Evolutionary conservation across 805 yeast genomes (phyloP).

Genomic region (Zygosaccharomyces siamensis): DNA sequence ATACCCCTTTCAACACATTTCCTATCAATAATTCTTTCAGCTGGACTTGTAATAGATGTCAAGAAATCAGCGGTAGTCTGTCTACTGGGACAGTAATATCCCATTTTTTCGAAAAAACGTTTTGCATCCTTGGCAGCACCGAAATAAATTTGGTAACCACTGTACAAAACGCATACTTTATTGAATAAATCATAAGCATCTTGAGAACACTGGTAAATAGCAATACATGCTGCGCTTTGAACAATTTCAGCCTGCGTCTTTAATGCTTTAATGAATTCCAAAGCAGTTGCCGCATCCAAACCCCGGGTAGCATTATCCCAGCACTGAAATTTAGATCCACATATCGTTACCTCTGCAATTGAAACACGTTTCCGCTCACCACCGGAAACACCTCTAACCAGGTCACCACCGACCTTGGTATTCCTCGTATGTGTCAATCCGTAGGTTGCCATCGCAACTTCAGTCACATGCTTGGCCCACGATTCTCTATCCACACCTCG

Average conservation of each 20-base stretch:
- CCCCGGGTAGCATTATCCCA: conserved; percentile 88
- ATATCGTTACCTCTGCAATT: conserved; percentile 68
- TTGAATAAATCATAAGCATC: conserved; percentile 61
- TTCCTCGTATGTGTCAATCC: conserved; percentile 57
- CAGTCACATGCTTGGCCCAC: conserved; percentile 50
- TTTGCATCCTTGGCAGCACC: conserved; percentile 55
- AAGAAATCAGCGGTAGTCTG: conserved; percentile 69
- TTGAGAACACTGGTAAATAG: conserved; percentile 67
- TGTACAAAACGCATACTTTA: conserved; percentile 55
- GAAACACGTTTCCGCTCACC: conserved; percentile 86
- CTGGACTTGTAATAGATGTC: conserved; percentile 65
- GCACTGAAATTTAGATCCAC: conserved; percentile 59
- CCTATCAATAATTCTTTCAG: conserved; percentile 42
- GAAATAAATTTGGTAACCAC: conserved; percentile 58
- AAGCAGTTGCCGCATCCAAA: conserved; percentile 77
- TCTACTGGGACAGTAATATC: conserved; percentile 57
- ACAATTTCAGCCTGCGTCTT: conserved; percentile 53
- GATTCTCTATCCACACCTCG: conserved; percentile 50
- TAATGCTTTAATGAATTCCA: conserved; percentile 64
- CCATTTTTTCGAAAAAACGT: conserved; percentile 58
- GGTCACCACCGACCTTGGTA: conserved; percentile 58
- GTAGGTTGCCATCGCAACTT: conserved; percentile 50
- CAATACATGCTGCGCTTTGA: conserved; percentile 55
- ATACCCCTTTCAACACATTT: conserved; percentile 41
- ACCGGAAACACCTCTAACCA: conserved; percentile 72